phyloP scores from a whole-genome alignment of 1,284 basidiomycete genomes.

The Apiotrichum sp. region DNA sequence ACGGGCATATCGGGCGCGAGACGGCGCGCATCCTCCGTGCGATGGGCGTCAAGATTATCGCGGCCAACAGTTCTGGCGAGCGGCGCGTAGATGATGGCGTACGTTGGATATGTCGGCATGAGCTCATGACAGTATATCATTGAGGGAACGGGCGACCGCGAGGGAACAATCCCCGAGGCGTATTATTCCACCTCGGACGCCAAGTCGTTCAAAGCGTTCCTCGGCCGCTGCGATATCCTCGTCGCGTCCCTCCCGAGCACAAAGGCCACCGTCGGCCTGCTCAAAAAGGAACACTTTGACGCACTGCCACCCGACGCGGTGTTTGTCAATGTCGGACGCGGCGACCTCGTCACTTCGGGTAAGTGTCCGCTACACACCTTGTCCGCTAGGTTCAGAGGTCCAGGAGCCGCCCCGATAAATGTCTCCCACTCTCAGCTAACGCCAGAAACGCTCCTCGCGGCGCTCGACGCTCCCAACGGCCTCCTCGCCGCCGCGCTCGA shows the following conservation, averaged over 20 bases:
- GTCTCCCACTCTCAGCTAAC: not conserved
- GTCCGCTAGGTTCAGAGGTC: no score
- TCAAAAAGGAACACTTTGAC: conserved; percentile 32
- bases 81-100: conserved; percentile 32
- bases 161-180: conserved; percentile 33
- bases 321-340: conserved; percentile 47
- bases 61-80: conserved; percentile 42
- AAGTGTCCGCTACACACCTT: no score
- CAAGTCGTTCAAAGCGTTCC: conserved; percentile 34
- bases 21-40: conserved; percentile 40
- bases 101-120: not conserved
- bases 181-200: conserved; percentile 38
- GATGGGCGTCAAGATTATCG: conserved; percentile 39
- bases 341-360: conserved; percentile 39
- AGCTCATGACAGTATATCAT: conserved; percentile 29
- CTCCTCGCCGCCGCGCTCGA: conserved; percentile 40
- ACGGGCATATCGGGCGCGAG: conserved; percentile 41
- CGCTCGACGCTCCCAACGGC: conserved; percentile 14
- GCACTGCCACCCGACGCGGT: conserved; percentile 32
- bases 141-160: conserved; percentile 41
- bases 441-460: not conserved
- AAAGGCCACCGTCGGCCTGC: conserved; percentile 29
- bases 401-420: no score
- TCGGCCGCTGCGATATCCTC: conserved; percentile 36
- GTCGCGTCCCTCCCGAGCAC: conserved; percentile 43